Conservation (phyloP, 768 basidiomycete genomes). For the Tricholoma bakamatsutake region DNA sequence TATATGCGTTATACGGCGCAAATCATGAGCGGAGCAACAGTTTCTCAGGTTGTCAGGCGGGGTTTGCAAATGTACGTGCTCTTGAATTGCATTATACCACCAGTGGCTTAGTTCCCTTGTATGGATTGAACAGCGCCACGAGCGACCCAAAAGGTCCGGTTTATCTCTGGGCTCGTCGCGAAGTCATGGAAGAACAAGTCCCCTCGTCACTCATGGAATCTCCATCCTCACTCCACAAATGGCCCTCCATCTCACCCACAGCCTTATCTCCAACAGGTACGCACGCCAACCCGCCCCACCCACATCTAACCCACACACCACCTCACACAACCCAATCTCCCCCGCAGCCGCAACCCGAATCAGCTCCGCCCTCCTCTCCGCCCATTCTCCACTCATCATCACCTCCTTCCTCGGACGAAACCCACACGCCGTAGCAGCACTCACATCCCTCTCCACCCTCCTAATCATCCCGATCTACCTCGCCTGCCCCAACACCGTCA, state of each 20-base stretch:
- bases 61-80: conserved; percentile 56
- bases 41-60: conserved; percentile 46
- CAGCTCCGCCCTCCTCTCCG: conserved; percentile 39
- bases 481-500: conserved; percentile 44
- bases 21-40: conserved; percentile 47
- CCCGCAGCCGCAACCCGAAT: conserved; percentile 33
- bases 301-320: too few species aligned
- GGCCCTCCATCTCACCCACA: conserved; percentile 44
- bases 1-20: conserved; percentile 69
- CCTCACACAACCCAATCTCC: conserved; percentile 28
- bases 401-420: conserved; percentile 60
- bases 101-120: conserved; percentile 31
- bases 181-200: conserved; percentile 62
- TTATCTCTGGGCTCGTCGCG: conserved; percentile 70
- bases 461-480: conserved; percentile 52
- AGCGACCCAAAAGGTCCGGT: conserved; percentile 70
- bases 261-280: conserved; percentile 45
- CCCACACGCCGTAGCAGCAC: conserved; percentile 35
- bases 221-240: conserved; percentile 30
- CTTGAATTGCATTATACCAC: background rate
- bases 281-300: conserved; percentile 10
- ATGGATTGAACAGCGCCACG: conserved; percentile 48
- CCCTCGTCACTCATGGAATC: conserved; percentile 29
- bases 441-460: conserved; percentile 41
- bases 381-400: conserved; percentile 56